phyloP scores from a whole-genome alignment of 768 basidiomycete species.

The Lactarius vividus region DNA sequence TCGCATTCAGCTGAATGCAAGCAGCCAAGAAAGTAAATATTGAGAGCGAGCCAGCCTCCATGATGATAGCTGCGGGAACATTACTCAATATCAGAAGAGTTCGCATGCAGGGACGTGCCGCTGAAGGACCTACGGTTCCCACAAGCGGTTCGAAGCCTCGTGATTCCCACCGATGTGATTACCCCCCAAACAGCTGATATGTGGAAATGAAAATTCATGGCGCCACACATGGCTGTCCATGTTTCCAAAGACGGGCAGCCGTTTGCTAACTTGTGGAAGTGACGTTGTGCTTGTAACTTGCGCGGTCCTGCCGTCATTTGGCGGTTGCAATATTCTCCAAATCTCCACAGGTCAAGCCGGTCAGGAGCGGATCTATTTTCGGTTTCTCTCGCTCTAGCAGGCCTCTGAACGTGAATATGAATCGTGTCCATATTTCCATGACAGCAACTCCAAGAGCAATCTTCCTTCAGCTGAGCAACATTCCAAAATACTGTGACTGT shows the following conservation, averaged over 20 bases:
- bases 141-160: slow-evolving; percentile 94
- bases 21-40: slow-evolving; percentile 95
- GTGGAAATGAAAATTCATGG: slow-evolving; percentile 32
- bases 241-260: background rate
- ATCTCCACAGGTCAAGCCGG: slow-evolving; percentile 94
- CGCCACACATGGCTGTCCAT: background rate
- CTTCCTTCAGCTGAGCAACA: slow-evolving; percentile 39
- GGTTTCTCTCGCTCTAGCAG: slow-evolving; percentile 63
- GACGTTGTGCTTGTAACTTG: slow-evolving; percentile 78
- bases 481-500: background rate
- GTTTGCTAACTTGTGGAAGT: slow-evolving; percentile 67
- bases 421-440: slow-evolving; percentile 89
- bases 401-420: slow-evolving; percentile 61
- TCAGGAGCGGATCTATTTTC: slow-evolving; percentile 72
- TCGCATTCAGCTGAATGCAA: slow-evolving; percentile 79
- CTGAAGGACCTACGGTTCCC: slow-evolving; percentile 71
- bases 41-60: slow-evolving; percentile 94
- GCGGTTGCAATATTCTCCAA: slow-evolving; percentile 82
- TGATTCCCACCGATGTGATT: slow-evolving; percentile 93
- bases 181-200: slow-evolving; percentile 93
- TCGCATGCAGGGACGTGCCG: slow-evolving; percentile 6
- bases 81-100: slow-evolving; percentile 18
- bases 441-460: slow-evolving; percentile 62
- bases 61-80: slow-evolving; percentile 62
- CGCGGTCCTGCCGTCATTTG: slow-evolving; percentile 87